These are phyloP conservation scores for Alternaria brassicae DNA, from an alignment of 2,329 filamentous ascomycete species.

Conservation along the genomic window DNA sequence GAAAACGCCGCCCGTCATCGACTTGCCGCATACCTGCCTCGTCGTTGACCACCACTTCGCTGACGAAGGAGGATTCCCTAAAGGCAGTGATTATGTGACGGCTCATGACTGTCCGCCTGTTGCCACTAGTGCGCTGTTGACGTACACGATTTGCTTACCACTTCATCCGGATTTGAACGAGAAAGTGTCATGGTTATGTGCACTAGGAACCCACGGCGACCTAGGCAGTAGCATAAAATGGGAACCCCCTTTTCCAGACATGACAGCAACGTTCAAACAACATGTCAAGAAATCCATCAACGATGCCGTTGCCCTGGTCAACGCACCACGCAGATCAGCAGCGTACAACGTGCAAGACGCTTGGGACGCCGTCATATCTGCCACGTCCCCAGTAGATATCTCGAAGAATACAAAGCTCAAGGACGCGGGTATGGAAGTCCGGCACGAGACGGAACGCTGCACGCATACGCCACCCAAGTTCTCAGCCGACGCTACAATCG, in stretches of 20 bases:
- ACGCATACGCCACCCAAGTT: slow-evolving; percentile 70
- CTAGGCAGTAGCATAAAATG: slow-evolving; percentile 70
- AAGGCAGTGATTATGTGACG: slow-evolving; percentile 63
- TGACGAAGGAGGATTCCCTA: slow-evolving; percentile 65
- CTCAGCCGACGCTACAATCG: slow-evolving; percentile 67
- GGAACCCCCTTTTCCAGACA: slow-evolving; percentile 71
- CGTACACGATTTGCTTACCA: slow-evolving; percentile 67
- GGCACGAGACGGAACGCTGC: slow-evolving; percentile 66
- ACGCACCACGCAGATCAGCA: slow-evolving; percentile 69
- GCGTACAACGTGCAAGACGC: slow-evolving; percentile 66
- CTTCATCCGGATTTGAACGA: slow-evolving; percentile 61
- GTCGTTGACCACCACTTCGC: slow-evolving; percentile 71
- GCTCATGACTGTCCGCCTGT: slow-evolving; percentile 71
- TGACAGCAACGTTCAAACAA: slow-evolving; percentile 65
- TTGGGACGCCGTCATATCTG: slow-evolving; percentile 65
- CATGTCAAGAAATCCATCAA: slow-evolving; percentile 69
- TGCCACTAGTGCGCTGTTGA: slow-evolving; percentile 68
- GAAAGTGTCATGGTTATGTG: slow-evolving; percentile 67
- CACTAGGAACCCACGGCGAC: slow-evolving; percentile 71
- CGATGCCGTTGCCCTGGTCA: slow-evolving; percentile 68
- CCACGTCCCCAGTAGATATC: slow-evolving; percentile 60
- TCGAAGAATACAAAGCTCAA: slow-evolving; percentile 59
- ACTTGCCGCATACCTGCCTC: slow-evolving; percentile 59
- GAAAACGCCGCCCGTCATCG: slow-evolving; percentile 61
- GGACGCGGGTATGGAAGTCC: slow-evolving; percentile 65